phyloP scores from a whole-genome alignment of 1,139 yeast genomes.

The Protomyces macrosporus region DNA sequence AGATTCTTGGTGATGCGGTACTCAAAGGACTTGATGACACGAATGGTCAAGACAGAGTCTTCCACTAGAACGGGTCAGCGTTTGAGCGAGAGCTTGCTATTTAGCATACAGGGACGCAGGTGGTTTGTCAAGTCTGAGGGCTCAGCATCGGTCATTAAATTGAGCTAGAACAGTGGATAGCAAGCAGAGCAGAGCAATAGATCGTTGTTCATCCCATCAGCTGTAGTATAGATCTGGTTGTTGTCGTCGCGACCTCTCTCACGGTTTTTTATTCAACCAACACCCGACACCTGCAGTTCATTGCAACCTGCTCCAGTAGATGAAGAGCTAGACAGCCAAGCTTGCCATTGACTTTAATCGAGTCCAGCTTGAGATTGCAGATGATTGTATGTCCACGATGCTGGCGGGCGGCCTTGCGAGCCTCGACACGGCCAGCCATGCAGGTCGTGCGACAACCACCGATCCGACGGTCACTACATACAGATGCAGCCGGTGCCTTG shows the following conservation, averaged over 20 bases:
- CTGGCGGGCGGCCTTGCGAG: not conserved
- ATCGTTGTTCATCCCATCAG: no score
- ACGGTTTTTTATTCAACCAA: no score
- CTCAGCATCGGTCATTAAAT: not conserved
- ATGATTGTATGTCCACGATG: not conserved
- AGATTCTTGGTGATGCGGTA: conserved; percentile 84
- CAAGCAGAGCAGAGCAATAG: not conserved
- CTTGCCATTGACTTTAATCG: no score
- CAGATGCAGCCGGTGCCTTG: not conserved
- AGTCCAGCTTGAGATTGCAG: not conserved
- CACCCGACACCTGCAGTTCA: no score
- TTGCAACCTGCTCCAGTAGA: no score
- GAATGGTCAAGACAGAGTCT: conserved; percentile 72
- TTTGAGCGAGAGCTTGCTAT: no score
- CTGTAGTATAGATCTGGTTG: no score
- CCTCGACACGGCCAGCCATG: not conserved
- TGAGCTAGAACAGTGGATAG: not conserved
- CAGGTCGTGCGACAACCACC: not conserved
- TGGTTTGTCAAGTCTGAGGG: not conserved
- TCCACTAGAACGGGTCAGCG: conserved; percentile 36
- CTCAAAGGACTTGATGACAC: conserved; percentile 86
- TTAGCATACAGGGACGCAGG: not conserved
- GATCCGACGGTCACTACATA: not conserved
- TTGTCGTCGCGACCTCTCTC: no score
- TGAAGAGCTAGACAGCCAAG: no score